phyloP scores from a whole-genome alignment of 192 early-diverging fungal species.

The Rhizophagus sp. region DNA sequence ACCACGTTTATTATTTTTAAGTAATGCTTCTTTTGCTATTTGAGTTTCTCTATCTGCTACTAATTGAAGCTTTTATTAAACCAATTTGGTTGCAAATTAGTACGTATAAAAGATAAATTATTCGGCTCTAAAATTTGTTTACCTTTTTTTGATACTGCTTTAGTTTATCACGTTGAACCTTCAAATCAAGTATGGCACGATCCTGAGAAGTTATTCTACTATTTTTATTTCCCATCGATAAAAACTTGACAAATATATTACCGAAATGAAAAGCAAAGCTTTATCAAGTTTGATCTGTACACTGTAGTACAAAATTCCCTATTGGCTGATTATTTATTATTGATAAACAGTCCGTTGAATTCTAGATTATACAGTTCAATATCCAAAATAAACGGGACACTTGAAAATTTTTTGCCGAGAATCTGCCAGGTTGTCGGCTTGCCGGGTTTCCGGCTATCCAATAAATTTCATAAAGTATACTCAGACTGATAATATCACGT shows the following conservation, averaged over 20 bases:
- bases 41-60: slow-evolving; percentile 81
- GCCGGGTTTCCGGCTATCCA: no score
- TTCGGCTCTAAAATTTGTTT: slow-evolving; percentile 5
- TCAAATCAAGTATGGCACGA: slow-evolving; percentile 92
- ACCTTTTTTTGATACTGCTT: slow-evolving; percentile 91
- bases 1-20: slow-evolving; percentile 71
- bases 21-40: slow-evolving; percentile 76
- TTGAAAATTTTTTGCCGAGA: no score
- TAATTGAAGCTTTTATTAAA: slow-evolving; percentile 60
- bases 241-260: not conserved
- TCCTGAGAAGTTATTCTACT: slow-evolving; percentile 83
- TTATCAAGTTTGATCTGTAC: not conserved
- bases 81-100: not conserved
- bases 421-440: no score
- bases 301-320: not conserved
- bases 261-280: not conserved
- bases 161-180: slow-evolving; percentile 93
- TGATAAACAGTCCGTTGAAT: no score
- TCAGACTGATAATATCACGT: no score
- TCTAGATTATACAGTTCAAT: no score
- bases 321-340: not conserved
- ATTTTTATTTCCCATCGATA: slow-evolving; percentile 39
- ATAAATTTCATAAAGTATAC: no score
- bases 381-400: no score
- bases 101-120: not conserved